Evolutionary conservation across 257 asterid genomes (phyloP), one percentile per base, ranked within the genome.

Genomic region (Fraxinus quadrangulata): DNA sequence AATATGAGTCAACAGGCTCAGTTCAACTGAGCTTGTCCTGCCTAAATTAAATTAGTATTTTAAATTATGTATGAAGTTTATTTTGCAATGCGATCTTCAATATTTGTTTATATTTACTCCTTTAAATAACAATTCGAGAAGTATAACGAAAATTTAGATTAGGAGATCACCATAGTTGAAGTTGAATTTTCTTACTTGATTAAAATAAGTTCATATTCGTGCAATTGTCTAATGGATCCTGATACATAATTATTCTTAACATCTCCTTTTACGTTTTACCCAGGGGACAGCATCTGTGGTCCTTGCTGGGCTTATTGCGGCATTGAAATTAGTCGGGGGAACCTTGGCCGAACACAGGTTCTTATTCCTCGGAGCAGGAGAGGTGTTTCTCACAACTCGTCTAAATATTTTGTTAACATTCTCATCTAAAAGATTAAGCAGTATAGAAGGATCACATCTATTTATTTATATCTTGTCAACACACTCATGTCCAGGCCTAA

Each of bases 201-300:
- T 47, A 47, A 14, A 47, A 14, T 47, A 14, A 47, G 56, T 47
- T 47, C 56, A 14, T 47, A 47, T 16, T 4, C 5, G 1, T 59
- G 47, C 67, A 21, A 36, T 63, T 63, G 33, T 12, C 31, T 74
- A 24, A 9, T 21, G 51, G 45, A 21, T 54, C 65, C 21, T 54
- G 63, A 19, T 54, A 19, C 63, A 19, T 17, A 54, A 39, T 39
- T 75, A 39, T 73, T 71, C 56, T 19, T 67, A 70, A 9, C 37
- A 1, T 36, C 11, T 30, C 0, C 5, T 30, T 28, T 63, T 75
- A 40, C 56, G 13, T 67, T 70, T 80, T 67, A 45, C 75, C 78
- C 86, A 94, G 98, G 98, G 98, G 19, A 94, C 98, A 13, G 98
- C 98, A 77, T 94, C 98, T 37, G 97, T 92, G 78, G 98, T 94